Evolutionary conservation across 495 filamentous ascomycete genomes (phyloP).

Genomic region (Penicillium antarcticum): DNA sequence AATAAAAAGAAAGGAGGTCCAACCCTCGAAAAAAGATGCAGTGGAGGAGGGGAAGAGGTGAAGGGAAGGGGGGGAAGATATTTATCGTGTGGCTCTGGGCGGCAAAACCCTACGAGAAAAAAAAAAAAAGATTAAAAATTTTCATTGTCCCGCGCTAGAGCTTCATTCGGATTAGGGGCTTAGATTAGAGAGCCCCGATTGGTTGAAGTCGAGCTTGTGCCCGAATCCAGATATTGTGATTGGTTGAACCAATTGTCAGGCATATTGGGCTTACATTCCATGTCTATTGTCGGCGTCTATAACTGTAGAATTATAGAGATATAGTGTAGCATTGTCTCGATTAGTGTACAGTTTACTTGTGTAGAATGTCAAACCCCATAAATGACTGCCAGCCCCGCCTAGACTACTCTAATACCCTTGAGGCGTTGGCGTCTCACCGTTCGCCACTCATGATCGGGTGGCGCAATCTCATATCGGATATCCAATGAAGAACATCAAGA

Average conservation of each 20-base stretch:
- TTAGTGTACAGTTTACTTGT: too few species aligned
- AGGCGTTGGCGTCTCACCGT: background rate
- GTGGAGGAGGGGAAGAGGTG: constrained; percentile 26
- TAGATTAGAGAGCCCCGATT: background rate
- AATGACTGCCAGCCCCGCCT: too few species aligned
- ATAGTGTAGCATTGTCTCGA: too few species aligned
- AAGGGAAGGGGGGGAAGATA: constrained; percentile 40
- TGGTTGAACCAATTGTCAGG: constrained; percentile 1
- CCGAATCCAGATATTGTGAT: constrained; percentile 11
- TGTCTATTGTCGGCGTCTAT: background rate
- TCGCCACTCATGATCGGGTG: constrained; percentile 18
- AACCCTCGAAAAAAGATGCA: constrained; percentile 41
- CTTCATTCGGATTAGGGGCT: constrained; percentile 1
- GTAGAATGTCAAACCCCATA: too few species aligned
- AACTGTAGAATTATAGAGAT: background rate
- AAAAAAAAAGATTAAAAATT: constrained; percentile 16
- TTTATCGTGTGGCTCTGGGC: constrained; percentile 46
- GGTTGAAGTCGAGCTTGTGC: constrained; percentile 4
- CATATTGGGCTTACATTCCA: background rate
- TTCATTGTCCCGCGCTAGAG: constrained; percentile 17
- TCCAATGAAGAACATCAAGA: constrained; percentile 3
- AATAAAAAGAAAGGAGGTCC: constrained; percentile 39
- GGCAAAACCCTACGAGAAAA: constrained; percentile 17
- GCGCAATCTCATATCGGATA: constrained; percentile 9
- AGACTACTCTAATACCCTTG: background rate